Conservation (phyloP, 768 basidiomycete species). For the Xanthoconium purpureum region DNA sequence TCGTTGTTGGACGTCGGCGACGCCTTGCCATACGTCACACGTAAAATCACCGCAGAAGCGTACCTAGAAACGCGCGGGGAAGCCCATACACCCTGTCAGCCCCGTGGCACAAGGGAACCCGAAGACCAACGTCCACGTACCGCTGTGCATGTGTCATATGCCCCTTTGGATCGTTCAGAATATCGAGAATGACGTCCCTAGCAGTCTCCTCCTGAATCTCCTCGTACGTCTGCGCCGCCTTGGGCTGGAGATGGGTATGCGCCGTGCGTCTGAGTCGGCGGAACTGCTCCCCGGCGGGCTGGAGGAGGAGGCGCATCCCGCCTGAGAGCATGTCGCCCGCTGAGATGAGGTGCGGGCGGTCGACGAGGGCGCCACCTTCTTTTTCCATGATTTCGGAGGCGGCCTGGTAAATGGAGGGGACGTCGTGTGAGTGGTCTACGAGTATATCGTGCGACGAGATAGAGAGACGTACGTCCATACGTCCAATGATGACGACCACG, state of each 20-base stretch:
- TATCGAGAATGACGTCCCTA: slow-evolving; percentile 14
- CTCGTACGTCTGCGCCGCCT: slow-evolving; percentile 42
- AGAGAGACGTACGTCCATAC: slow-evolving; percentile 12
- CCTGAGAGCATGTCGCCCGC: slow-evolving; percentile 53
- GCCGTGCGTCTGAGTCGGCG: slow-evolving; percentile 54
- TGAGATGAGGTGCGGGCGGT: slow-evolving; percentile 49
- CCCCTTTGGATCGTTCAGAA: slow-evolving; percentile 16
- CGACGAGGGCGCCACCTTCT: slow-evolving; percentile 47
- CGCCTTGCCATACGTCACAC: slow-evolving; percentile 27
- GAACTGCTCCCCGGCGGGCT: slow-evolving; percentile 49
- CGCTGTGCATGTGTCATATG: slow-evolving; percentile 13
- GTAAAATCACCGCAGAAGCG: slow-evolving; percentile 21
- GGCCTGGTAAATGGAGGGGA: slow-evolving; percentile 43
- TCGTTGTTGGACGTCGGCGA: slow-evolving; percentile 16
- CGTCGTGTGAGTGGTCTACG: slow-evolving; percentile 23
- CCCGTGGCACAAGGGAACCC: neutral
- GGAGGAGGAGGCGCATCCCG: slow-evolving; percentile 51
- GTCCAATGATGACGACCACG: slow-evolving; percentile 16
- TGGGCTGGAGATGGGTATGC: slow-evolving; percentile 52
- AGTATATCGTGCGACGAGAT: neutral
- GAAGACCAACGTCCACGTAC: neutral
- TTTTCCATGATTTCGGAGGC: slow-evolving; percentile 61
- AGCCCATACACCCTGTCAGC: neutral
- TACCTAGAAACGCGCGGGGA: slow-evolving; percentile 11
- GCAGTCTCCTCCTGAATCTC: slow-evolving; percentile 40